These are phyloP conservation scores for Pholiota molesta DNA, from an alignment of 768 basidiomycete species.

Conservation along the genomic window DNA sequence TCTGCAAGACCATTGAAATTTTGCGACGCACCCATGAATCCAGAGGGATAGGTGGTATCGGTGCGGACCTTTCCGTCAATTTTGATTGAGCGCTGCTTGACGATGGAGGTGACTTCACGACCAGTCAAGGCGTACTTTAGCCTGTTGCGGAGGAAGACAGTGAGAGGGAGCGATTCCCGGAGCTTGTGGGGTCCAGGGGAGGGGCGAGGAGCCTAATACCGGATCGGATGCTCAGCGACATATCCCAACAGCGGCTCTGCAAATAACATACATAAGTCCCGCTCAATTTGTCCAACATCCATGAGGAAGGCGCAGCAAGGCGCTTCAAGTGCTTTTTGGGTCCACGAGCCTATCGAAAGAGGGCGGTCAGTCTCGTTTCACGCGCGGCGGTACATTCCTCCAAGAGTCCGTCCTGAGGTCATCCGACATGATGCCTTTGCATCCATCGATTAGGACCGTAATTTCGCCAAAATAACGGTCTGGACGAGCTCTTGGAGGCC, in stretches of 20 bases:
- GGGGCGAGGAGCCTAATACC: slow-evolving; percentile 84
- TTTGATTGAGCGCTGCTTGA: slow-evolving; percentile 96
- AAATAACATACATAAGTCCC: slow-evolving; percentile 88
- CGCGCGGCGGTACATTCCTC: slow-evolving; percentile 14
- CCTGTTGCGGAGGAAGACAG: slow-evolving; percentile 97
- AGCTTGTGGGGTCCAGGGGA: slow-evolving; percentile 99
- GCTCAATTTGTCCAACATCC: slow-evolving; percentile 99
- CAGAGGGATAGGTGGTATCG: slow-evolving; percentile 94
- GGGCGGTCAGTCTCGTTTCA: slow-evolving; percentile 28
- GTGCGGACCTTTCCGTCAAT: slow-evolving; percentile 99
- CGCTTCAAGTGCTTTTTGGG: slow-evolving; percentile 99
- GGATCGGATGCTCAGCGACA: slow-evolving; percentile 16
- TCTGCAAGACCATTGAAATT: not conserved
- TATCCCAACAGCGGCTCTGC: slow-evolving; percentile 16
- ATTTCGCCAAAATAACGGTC: slow-evolving; percentile 21
- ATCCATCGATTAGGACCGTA: slow-evolving; percentile 41
- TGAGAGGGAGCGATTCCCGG: slow-evolving; percentile 96
- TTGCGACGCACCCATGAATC: slow-evolving; percentile 84
- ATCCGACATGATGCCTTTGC: slow-evolving; percentile 36
- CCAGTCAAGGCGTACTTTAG: slow-evolving; percentile 99
- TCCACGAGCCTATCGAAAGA: slow-evolving; percentile 78
- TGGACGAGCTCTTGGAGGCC: slow-evolving; percentile 24
- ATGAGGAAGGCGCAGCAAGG: slow-evolving; percentile 94
- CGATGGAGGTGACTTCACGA: slow-evolving; percentile 93
- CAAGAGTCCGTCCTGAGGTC: slow-evolving; percentile 32